A percentile compares a stretch with the other conserved stretches of the same genome.
Evolutionary conservation across 108 stramenopile genomes (phyloP).

Genomic region (Skeletonema costatum): DNA sequence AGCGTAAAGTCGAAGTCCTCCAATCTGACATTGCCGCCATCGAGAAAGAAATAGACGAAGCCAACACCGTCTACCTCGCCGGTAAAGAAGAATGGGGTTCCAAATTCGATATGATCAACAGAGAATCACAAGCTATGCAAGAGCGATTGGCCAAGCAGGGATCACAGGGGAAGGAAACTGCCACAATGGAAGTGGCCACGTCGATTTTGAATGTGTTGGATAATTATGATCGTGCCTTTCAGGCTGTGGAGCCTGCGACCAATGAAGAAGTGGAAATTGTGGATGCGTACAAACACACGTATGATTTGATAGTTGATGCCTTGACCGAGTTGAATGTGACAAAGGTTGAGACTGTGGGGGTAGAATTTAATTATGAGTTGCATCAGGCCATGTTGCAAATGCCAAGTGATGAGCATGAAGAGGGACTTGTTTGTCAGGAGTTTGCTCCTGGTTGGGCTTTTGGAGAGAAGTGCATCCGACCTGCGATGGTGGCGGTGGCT

Average conservation of each 20-base stretch:
- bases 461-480: constrained; percentile 79
- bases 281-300: constrained; percentile 68
- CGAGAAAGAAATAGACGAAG: constrained; percentile 63
- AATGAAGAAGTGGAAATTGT: constrained; percentile 70
- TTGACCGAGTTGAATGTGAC: constrained; percentile 78
- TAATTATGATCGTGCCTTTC: constrained; percentile 87
- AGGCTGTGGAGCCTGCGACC: constrained; percentile 57
- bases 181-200: constrained; percentile 62
- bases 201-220: constrained; percentile 72
- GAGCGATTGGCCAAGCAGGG: constrained; percentile 68
- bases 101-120: constrained; percentile 61
- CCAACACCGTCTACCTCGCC: constrained; percentile 53
- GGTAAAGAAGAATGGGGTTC: constrained; percentile 86
- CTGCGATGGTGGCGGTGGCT: constrained; percentile 88
- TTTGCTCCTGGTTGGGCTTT: constrained; percentile 78
- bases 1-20: constrained; percentile 81
- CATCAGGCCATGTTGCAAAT: constrained; percentile 91
- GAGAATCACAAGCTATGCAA: constrained; percentile 61
- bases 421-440: constrained; percentile 89
- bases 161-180: constrained; percentile 52
- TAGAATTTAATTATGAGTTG: constrained; percentile 85
- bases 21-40: constrained; percentile 63
- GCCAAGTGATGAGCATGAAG: constrained; percentile 77
- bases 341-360: constrained; percentile 80
- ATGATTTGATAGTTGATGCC: constrained; percentile 62